Evolutionary conservation across 2,329 filamentous ascomycete species (phyloP).

Genomic region (Aspergillus niger): DNA sequence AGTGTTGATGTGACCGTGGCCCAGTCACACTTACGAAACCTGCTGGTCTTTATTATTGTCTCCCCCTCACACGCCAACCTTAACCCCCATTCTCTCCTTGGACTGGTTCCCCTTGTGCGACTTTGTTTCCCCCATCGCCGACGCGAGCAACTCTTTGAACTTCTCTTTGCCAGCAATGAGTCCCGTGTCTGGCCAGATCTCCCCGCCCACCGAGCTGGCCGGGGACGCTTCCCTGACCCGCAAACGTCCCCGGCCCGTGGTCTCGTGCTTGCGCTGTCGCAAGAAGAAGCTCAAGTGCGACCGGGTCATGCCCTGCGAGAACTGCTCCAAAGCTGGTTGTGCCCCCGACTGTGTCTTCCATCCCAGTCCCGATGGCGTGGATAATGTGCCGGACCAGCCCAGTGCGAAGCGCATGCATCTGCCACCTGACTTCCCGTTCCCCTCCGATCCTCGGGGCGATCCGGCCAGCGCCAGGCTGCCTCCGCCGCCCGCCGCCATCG

Average conservation of each 20-base stretch:
- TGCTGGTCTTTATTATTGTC: too few species aligned
- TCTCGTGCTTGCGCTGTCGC: conserved; percentile 29
- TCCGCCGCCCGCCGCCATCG: neutral
- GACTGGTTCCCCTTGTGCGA: too few species aligned
- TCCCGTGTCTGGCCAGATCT: neutral
- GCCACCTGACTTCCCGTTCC: neutral
- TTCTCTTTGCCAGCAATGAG: neutral
- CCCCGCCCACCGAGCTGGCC: neutral
- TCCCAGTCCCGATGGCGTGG: conserved; percentile 6
- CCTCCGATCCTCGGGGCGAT: neutral
- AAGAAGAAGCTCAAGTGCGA: conserved; percentile 32
- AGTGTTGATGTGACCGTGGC: too few species aligned
- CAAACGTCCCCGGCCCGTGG: conserved; percentile 26
- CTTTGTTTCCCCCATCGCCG: too few species aligned
- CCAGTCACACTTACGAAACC: too few species aligned
- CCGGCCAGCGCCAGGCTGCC: neutral
- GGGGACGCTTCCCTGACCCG: conserved; percentile 11
- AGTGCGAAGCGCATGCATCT: neutral
- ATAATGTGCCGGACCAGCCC: neutral
- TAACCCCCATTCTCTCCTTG: too few species aligned
- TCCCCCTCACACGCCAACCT: too few species aligned
- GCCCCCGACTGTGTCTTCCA: conserved; percentile 19
- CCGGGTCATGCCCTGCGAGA: conserved; percentile 24
- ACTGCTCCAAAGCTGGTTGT: conserved; percentile 24
- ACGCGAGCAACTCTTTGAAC: too few species aligned